These are phyloP conservation scores for Elaeis oleifera DNA, from an alignment of 202 grass and related monocot species.

Conservation along the genomic window DNA sequence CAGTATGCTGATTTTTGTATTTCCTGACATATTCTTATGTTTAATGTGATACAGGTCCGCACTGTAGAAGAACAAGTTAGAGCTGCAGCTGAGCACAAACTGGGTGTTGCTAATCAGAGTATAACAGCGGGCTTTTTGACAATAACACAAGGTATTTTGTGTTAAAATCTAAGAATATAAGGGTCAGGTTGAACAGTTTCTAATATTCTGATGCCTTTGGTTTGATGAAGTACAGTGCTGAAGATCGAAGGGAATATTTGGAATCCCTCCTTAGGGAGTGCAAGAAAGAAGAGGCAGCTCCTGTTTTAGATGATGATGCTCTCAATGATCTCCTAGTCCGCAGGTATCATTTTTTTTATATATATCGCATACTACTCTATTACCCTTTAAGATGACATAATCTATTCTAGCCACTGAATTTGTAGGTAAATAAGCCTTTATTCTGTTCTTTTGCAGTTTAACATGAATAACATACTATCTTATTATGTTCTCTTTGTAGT, in stretches of 20 bases:
- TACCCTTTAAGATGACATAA: no score
- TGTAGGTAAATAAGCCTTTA: no score
- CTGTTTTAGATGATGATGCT: constrained; percentile 85
- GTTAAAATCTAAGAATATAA: no score
- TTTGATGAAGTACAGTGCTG: constrained; percentile 51
- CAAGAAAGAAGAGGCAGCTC: constrained; percentile 98
- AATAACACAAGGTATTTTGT: constrained; percentile 79
- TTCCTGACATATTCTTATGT: constrained; percentile 33
- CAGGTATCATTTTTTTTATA: constrained; percentile 35
- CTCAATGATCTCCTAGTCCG: constrained; percentile 95
- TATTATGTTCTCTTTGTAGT: constrained; percentile 29
- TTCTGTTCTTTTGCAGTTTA: no score
- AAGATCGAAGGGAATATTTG: constrained; percentile 96
- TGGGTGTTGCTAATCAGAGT: constrained; percentile 99
- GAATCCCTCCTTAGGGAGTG: constrained; percentile 86
- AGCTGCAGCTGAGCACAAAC: constrained; percentile 98
- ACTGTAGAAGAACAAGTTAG: constrained; percentile 99
- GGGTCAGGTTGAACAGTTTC: background rate
- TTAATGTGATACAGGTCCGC: constrained; percentile 53
- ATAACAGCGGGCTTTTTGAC: constrained; percentile 99
- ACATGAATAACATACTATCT: background rate
- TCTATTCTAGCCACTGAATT: no score
- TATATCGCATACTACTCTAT: background rate
- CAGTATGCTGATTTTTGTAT: background rate
- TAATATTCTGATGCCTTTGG: background rate